Percentiles rank a stretch among this genome's conserved stretches.
Conservation (phyloP, 345 rosid genomes). For the Populus simonii region DNA sequence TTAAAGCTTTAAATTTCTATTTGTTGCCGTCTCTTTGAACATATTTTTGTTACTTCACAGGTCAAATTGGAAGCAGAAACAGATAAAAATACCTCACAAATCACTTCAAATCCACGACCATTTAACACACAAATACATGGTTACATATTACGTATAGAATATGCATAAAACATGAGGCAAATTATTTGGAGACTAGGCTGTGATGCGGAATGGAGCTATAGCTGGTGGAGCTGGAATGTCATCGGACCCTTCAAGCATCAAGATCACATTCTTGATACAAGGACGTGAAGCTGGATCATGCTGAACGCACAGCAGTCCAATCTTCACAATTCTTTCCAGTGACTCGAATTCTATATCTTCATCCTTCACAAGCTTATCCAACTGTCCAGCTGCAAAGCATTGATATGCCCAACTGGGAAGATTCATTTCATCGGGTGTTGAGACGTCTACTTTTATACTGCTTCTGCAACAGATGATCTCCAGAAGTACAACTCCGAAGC, state of each 20-base stretch:
- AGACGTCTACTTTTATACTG: constrained; percentile 2
- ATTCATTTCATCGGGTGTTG: constrained; percentile 10
- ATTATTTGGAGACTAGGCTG: too few relatives aligned
- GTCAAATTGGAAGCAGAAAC: too few relatives aligned
- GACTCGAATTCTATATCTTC: constrained; percentile 2
- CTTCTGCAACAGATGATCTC: constrained; percentile 29
- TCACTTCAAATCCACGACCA: background rate
- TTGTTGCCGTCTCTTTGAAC: too few relatives aligned
- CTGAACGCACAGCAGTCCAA: constrained; percentile 17
- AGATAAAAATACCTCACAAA: background rate
- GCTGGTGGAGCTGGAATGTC: too few relatives aligned
- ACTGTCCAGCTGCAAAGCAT: constrained; percentile 13
- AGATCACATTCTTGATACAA: too few relatives aligned
- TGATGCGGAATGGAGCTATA: too few relatives aligned
- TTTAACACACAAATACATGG: background rate
- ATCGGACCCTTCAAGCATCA: too few relatives aligned
- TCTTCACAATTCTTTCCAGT: constrained; percentile 9
- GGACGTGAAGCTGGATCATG: constrained; percentile 11
- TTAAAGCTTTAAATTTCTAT: too few relatives aligned
- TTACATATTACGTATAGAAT: background rate
- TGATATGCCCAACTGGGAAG: constrained; percentile 24
- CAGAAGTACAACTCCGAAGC: constrained; percentile 29
- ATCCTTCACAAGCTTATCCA: constrained; percentile 12
- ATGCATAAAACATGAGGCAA: background rate
- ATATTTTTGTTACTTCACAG: background rate